phyloP scores from a whole-genome alignment of 768 basidiomycete genomes.

The Phallus indusiatus region DNA sequence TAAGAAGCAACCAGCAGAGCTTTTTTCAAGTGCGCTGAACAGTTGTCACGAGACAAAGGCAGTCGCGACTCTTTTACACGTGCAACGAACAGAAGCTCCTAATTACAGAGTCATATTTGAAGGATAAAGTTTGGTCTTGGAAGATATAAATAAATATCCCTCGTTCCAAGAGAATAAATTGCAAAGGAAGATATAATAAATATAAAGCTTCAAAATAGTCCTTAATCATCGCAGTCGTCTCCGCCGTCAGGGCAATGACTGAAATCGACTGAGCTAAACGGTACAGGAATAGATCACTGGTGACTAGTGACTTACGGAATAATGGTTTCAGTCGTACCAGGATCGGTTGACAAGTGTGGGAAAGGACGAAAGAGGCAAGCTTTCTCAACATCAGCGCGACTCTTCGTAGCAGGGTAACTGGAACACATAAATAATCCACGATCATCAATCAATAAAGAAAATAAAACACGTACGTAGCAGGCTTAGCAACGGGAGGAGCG shows the following conservation, averaged over 20 bases:
- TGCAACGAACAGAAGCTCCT: too few species aligned
- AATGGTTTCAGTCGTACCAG: conserved; percentile 20
- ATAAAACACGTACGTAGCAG: background rate
- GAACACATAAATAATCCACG: background rate
- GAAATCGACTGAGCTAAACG: background rate
- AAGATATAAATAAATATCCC: too few species aligned
- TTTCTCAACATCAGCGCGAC: conserved; percentile 15
- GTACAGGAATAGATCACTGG: background rate
- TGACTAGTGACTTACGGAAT: background rate
- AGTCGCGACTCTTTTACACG: too few species aligned
- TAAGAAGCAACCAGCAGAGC: too few species aligned
- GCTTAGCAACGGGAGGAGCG: conserved; percentile 15
- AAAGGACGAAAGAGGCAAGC: conserved; percentile 26
- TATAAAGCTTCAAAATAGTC: background rate
- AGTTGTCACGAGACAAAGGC: too few species aligned
- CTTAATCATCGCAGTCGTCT: background rate
- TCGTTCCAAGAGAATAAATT: too few species aligned
- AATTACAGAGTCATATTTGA: too few species aligned
- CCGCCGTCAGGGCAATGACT: background rate
- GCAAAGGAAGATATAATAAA: background rate
- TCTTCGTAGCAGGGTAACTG: conserved; percentile 17
- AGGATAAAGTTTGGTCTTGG: too few species aligned
- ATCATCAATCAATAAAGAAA: background rate
- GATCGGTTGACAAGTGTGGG: conserved; percentile 24
- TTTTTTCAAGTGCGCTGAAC: too few species aligned